Evolutionary conservation across 1,284 basidiomycete genomes (phyloP).

Genomic region (Apiotrichum gamsii): DNA sequence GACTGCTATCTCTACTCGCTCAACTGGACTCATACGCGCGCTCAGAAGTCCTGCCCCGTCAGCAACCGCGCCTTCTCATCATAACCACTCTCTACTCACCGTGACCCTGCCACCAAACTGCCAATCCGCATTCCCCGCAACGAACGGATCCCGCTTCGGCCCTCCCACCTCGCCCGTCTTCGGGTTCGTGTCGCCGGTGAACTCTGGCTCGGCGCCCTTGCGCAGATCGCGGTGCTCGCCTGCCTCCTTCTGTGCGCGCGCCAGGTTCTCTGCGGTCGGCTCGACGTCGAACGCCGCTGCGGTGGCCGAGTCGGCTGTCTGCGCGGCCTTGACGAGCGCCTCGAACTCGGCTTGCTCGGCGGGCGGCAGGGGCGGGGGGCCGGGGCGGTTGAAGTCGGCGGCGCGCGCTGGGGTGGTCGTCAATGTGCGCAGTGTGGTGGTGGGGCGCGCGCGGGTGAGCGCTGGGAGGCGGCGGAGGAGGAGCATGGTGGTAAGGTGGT

Average conservation of each 20-base stretch:
- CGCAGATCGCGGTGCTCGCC: constrained; percentile 51
- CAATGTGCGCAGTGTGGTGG: too few relatives aligned
- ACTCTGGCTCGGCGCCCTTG: constrained; percentile 49
- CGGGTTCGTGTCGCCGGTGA: constrained; percentile 54
- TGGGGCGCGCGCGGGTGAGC: too few relatives aligned
- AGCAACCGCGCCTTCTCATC: too few relatives aligned
- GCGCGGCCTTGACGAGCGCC: constrained; percentile 34
- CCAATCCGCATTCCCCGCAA: constrained; percentile 44
- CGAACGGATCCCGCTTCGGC: constrained; percentile 54
- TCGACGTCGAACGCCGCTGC: not conserved
- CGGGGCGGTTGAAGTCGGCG: constrained; percentile 31
- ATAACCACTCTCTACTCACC: too few relatives aligned
- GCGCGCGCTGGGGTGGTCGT: not conserved
- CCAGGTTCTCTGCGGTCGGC: not conserved
- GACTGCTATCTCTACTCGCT: too few relatives aligned
- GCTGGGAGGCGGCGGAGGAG: too few relatives aligned
- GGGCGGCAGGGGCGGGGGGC: constrained; percentile 42
- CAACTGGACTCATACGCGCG: too few relatives aligned
- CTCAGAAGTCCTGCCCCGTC: too few relatives aligned
- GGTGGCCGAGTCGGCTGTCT: constrained; percentile 19
- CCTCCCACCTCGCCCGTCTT: constrained; percentile 54
- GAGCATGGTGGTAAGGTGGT: too few relatives aligned
- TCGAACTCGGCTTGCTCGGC: constrained; percentile 48
- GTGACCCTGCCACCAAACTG: constrained; percentile 47
- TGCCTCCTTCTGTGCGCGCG: constrained; percentile 10